A percentile compares a stretch with the other conserved stretches of the same genome.
phyloP scores from a whole-genome alignment of 2,329 filamentous ascomycete species.

The Elsinoe fawcettii region DNA sequence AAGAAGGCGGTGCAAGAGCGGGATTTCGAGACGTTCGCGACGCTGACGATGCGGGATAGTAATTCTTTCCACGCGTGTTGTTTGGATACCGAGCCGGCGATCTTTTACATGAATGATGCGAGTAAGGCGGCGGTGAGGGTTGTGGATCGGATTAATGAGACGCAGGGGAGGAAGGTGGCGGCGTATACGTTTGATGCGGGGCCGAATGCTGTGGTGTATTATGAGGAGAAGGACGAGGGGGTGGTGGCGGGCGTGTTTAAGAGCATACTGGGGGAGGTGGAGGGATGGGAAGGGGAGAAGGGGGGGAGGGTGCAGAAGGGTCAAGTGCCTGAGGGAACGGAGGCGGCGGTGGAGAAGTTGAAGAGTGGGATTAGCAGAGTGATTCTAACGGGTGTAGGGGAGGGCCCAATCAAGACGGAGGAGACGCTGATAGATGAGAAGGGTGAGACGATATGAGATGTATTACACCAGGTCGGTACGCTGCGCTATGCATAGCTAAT shows the following conservation, averaged over 20 bases:
- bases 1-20: constrained; percentile 67
- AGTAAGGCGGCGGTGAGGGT: constrained; percentile 78
- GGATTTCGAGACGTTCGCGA: constrained; percentile 81
- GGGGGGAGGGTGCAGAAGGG: constrained; percentile 47
- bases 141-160: constrained; percentile 80
- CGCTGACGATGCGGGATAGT: constrained; percentile 91
- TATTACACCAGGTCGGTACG: not conserved
- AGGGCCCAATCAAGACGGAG: constrained; percentile 74
- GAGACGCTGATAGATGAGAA: constrained; percentile 66
- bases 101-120: constrained; percentile 97
- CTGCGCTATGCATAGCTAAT: constrained; percentile 14
- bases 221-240: constrained; percentile 68
- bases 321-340: constrained; percentile 51
- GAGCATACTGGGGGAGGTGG: constrained; percentile 52
- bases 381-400: constrained; percentile 84
- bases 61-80: constrained; percentile 96
- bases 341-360: constrained; percentile 50
- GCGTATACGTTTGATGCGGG: constrained; percentile 98
- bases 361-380: constrained; percentile 77
- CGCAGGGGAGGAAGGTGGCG: constrained; percentile 69
- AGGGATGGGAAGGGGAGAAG: constrained; percentile 60
- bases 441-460: constrained; percentile 37
- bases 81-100: constrained; percentile 90
- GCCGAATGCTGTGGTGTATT: constrained; percentile 95
- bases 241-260: constrained; percentile 73